Percentiles rank a stretch among this genome's conserved stretches.
phyloP scores from a whole-genome alignment of 306 rosid genomes.

The Quillaja saponaria region DNA sequence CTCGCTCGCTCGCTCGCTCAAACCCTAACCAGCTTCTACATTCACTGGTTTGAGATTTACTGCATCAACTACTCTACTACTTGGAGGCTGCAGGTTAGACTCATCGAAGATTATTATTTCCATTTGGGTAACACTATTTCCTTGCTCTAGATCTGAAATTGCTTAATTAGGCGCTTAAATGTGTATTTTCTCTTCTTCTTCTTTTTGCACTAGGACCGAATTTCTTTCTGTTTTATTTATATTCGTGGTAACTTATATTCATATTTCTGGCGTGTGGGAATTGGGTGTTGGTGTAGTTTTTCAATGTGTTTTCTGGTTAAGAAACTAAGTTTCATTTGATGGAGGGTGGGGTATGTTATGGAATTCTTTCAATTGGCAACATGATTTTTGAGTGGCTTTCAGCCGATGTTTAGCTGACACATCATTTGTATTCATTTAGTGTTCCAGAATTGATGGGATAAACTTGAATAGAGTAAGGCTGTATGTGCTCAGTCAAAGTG shows the following conservation, averaged over 20 bases:
- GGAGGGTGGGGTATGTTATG: slow-evolving; percentile 18
- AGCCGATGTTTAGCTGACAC: slow-evolving; percentile 1
- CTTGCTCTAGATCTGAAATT: slow-evolving; percentile 36
- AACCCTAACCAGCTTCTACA: slow-evolving; percentile 53
- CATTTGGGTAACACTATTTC: slow-evolving; percentile 40
- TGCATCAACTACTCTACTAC: neutral
- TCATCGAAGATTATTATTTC: slow-evolving; percentile 2
- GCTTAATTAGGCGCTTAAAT: neutral
- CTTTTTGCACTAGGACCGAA: too few relatives aligned
- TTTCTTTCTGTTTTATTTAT: neutral
- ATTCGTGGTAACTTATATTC: neutral
- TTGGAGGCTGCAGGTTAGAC: slow-evolving; percentile 1
- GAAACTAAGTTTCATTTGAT: neutral
- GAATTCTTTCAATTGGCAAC: slow-evolving; percentile 22
- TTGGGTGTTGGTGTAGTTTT: too few relatives aligned
- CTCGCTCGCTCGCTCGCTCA: slow-evolving; percentile 23
- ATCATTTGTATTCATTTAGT: neutral
- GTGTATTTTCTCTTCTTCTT: neutral
- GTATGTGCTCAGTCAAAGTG: neutral
- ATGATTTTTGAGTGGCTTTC: slow-evolving; percentile 12
- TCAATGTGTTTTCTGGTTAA: too few relatives aligned
- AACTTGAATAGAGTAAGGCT: neutral
- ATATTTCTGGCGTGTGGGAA: too few relatives aligned
- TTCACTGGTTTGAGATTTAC: slow-evolving; percentile 24
- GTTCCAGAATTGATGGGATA: neutral